These are phyloP conservation scores for Trichoderma sp. DNA, from an alignment of 2,329 filamentous ascomycete species.

Conservation along the genomic window DNA sequence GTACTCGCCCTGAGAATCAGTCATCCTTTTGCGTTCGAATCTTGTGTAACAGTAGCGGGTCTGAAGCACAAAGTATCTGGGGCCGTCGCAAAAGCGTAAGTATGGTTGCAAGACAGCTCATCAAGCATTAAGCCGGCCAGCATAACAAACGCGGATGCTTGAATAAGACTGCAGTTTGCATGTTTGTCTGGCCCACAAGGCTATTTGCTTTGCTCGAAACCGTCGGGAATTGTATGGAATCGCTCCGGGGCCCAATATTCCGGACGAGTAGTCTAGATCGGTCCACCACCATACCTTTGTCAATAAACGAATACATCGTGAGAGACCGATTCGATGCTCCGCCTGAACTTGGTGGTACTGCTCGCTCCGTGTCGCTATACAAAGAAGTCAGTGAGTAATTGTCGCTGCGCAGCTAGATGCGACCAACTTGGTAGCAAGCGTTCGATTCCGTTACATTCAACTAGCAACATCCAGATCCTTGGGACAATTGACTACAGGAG, in stretches of 20 bases:
- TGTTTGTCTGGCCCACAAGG: not conserved
- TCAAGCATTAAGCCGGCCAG: not conserved
- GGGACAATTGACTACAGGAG: conserved; percentile 8
- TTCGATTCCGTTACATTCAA: conserved; percentile 15
- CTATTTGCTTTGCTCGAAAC: not conserved
- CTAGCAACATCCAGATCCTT: conserved; percentile 16
- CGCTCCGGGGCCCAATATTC: not conserved
- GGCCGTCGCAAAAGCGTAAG: not conserved
- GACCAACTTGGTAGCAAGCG: not conserved
- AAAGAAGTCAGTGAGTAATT: not conserved
- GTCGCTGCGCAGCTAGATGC: not conserved
- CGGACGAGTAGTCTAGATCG: not conserved
- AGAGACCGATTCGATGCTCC: not conserved
- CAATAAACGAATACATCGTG: not conserved
- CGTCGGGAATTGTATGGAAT: not conserved
- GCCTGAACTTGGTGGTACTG: not conserved
- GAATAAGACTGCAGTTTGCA: not conserved
- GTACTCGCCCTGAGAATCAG: not conserved
- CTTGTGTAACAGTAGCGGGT: not conserved
- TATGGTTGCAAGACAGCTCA: not conserved
- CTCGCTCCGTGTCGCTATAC: not conserved
- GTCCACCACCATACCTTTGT: not conserved
- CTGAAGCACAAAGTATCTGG: not conserved
- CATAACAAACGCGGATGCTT: not conserved
- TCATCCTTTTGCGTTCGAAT: not conserved